phyloP scores from a whole-genome alignment of 1,284 basidiomycete species.

The Apiotrichum sp. region DNA sequence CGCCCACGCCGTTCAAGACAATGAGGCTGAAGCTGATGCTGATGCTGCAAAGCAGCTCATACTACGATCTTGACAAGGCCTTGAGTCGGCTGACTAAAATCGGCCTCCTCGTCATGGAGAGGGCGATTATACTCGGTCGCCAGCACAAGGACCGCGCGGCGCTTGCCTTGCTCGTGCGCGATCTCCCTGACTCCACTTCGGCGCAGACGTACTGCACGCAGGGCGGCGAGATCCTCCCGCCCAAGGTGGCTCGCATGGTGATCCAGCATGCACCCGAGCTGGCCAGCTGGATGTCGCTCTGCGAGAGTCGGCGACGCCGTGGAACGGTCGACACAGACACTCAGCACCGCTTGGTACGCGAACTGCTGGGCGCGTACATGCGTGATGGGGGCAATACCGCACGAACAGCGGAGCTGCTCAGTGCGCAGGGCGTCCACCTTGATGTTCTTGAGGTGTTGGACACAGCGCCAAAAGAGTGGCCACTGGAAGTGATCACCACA shows the following conservation, averaged over 20 bases:
- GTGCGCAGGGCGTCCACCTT: conserved; percentile 70
- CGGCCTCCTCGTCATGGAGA: conserved; percentile 59
- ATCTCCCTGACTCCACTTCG: conserved; percentile 63
- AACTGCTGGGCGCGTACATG: conserved; percentile 75
- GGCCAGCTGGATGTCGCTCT: conserved; percentile 56
- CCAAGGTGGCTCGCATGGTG: conserved; percentile 55
- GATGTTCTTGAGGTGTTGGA: conserved; percentile 69
- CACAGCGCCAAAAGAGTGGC: conserved; percentile 67
- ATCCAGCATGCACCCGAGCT: conserved; percentile 45
- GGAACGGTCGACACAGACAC: conserved; percentile 53
- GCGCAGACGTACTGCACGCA: conserved; percentile 77
- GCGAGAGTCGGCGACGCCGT: conserved; percentile 39
- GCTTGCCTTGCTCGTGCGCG: conserved; percentile 62
- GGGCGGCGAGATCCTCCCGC: conserved; percentile 62
- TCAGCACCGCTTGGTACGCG: conserved; percentile 59
- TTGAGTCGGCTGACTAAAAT: conserved; percentile 50
- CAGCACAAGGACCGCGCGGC: conserved; percentile 61
- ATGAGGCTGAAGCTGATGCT: conserved; percentile 67
- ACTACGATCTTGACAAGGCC: conserved; percentile 58
- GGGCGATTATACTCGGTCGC: conserved; percentile 74
- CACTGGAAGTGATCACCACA: conserved; percentile 61
- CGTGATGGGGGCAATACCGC: conserved; percentile 59
- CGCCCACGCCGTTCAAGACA: conserved; percentile 65
- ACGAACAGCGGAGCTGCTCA: conserved; percentile 62
- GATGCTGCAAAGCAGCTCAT: conserved; percentile 66